Evolutionary conservation across 192 early-diverging fungal species (phyloP).

Genomic region (Kickxella alabastrina): DNA sequence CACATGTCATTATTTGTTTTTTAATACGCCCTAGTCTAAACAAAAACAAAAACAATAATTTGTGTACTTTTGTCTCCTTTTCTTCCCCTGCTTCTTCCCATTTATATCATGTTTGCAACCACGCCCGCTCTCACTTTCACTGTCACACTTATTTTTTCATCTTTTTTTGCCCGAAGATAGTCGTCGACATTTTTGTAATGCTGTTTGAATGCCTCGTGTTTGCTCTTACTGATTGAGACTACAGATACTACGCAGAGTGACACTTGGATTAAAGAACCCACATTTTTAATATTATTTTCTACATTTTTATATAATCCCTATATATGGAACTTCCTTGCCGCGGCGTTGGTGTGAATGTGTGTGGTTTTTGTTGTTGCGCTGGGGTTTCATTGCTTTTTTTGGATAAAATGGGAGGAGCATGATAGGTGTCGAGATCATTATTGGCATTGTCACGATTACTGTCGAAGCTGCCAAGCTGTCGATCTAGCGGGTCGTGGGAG

Average conservation of each 20-base stretch:
- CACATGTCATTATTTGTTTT: no score
- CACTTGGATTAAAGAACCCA: neutral
- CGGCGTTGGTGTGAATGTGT: no score
- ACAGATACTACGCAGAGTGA: no score
- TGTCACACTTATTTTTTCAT: neutral
- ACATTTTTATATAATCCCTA: no score
- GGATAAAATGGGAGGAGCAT: neutral
- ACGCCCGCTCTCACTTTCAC: neutral
- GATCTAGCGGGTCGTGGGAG: neutral
- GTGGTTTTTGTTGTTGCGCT: no score
- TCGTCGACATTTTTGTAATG: conserved; percentile 49
- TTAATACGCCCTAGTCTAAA: no score
- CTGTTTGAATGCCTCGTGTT: conserved; percentile 47
- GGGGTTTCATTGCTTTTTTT: no score
- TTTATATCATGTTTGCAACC: no score
- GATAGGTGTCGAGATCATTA: conserved; percentile 65
- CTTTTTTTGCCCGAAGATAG: conserved; percentile 2
- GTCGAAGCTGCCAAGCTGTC: conserved; percentile 59
- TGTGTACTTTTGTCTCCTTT: conserved; percentile 1
- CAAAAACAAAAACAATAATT: neutral
- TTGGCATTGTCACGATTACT: conserved; percentile 70
- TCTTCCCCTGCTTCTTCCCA: no score
- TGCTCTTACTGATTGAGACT: conserved; percentile 27
- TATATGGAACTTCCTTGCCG: no score
- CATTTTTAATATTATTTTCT: conserved; percentile 1